Percentiles rank a stretch among this genome's conserved stretches.
Evolutionary conservation across 1,284 basidiomycete species (phyloP).

Genomic region (Anthracocystis setariae): DNA sequence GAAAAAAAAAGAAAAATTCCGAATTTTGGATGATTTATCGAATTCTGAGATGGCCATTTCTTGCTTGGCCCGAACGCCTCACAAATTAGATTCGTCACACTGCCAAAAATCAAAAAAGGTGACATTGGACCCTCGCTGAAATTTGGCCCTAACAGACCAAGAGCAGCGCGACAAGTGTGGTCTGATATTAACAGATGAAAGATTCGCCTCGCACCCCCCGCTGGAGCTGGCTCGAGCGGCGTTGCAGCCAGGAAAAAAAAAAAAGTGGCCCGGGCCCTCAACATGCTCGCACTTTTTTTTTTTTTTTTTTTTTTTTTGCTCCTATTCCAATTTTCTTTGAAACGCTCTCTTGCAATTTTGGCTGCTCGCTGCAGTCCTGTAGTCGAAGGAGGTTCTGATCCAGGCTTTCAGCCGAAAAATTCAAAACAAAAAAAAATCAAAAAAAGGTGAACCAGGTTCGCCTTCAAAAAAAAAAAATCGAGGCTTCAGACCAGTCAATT

Average conservation of each 20-base stretch:
- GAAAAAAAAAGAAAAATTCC: conserved; percentile 1
- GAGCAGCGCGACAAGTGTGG: no score
- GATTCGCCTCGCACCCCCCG: no score
- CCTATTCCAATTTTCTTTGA: no score
- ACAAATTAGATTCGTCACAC: background rate
- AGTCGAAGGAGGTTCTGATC: no score
- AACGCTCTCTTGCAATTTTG: no score
- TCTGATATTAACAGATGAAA: conserved; percentile 1
- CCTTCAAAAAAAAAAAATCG: conserved; percentile 9
- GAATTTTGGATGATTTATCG: background rate
- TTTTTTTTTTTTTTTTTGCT: no score
- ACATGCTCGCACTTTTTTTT: conserved; percentile 1
- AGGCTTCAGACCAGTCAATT: conserved; percentile 15
- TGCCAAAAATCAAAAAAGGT: background rate
- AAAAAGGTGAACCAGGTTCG: conserved; percentile 3
- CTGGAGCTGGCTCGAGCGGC: background rate
- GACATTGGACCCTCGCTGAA: background rate
- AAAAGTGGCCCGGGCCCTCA: background rate
- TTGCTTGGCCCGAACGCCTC: no score
- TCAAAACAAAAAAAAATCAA: background rate
- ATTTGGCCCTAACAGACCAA: background rate
- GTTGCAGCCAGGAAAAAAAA: background rate
- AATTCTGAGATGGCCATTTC: no score
- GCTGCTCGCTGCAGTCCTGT: no score
- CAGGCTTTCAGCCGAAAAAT: background rate